These are phyloP conservation scores for Xylaria sp. DNA, from an alignment of 2,329 filamentous ascomycete species.

Conservation along the genomic window DNA sequence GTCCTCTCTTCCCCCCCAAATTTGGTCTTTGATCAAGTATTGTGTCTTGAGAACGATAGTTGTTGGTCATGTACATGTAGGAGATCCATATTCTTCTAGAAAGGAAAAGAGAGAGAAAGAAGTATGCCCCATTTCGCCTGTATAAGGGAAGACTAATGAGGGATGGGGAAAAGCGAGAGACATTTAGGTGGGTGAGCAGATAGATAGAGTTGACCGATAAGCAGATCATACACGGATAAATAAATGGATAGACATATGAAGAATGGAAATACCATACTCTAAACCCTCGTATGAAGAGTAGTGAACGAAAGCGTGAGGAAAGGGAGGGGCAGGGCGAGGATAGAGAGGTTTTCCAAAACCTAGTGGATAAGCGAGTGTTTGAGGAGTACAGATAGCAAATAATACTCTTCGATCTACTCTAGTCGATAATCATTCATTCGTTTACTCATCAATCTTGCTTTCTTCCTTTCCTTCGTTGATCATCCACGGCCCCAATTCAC, in stretches of 20 bases:
- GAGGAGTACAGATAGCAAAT: neutral
- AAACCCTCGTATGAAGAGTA: too few relatives aligned
- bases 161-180: neutral
- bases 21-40: neutral
- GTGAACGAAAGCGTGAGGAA: neutral
- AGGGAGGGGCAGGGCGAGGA: neutral
- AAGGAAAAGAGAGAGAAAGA: neutral
- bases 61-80: constrained; percentile 1
- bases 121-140: neutral
- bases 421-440: neutral
- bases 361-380: neutral
- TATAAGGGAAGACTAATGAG: constrained; percentile 7
- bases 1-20: neutral
- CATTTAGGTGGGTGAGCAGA: neutral
- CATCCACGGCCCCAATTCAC: constrained; percentile 46
- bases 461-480: neutral
- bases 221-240: neutral
- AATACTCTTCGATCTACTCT: too few relatives aligned
- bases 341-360: neutral
- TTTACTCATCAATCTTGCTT: too few relatives aligned
- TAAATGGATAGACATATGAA: too few relatives aligned
- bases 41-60: neutral
- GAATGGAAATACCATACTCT: neutral
- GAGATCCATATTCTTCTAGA: neutral
- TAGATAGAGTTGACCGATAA: neutral